phyloP scores from a whole-genome alignment of 164 flowering plant genomes.

The Euptelea pleiosperma region DNA sequence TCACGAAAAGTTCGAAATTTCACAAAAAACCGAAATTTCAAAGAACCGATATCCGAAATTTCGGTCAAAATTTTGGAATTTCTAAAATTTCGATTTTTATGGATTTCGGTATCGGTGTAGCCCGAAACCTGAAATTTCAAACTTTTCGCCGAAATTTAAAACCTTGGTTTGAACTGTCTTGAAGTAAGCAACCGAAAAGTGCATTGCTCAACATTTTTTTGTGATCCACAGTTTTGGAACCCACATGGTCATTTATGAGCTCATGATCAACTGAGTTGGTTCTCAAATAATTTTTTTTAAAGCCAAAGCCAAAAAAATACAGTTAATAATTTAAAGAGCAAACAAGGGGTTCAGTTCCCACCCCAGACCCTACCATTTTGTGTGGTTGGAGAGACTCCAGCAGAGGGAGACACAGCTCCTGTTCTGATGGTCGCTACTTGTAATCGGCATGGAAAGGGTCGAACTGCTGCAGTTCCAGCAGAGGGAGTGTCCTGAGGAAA shows the following conservation, averaged over 20 bases:
- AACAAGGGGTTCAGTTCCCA: background rate
- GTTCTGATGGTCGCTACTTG: slow-evolving; percentile 24
- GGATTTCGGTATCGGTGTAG: no score
- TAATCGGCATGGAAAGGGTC: slow-evolving; percentile 22
- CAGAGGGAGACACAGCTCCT: slow-evolving; percentile 19
- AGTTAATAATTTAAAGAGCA: background rate
- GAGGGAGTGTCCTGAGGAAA: slow-evolving; percentile 31
- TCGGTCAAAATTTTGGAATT: no score
- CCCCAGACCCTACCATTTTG: slow-evolving; percentile 30
- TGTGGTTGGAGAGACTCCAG: slow-evolving; percentile 17
- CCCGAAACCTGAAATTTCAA: no score
- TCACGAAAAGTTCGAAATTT: no score
- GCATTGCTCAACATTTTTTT: background rate
- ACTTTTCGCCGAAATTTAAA: no score
- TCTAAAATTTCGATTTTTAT: no score
- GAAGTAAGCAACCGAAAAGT: background rate
- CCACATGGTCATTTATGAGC: background rate
- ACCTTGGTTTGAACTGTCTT: background rate
- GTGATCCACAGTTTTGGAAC: background rate
- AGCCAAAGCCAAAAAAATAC: no score
- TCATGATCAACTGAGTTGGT: no score
- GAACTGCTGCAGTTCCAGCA: slow-evolving; percentile 22
- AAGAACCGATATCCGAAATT: no score
- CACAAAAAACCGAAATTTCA: no score
- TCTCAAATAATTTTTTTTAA: no score